Base-by-base conservation (phyloP, 75 land plant genomes). In the Sequoia sempervirens region DNA sequence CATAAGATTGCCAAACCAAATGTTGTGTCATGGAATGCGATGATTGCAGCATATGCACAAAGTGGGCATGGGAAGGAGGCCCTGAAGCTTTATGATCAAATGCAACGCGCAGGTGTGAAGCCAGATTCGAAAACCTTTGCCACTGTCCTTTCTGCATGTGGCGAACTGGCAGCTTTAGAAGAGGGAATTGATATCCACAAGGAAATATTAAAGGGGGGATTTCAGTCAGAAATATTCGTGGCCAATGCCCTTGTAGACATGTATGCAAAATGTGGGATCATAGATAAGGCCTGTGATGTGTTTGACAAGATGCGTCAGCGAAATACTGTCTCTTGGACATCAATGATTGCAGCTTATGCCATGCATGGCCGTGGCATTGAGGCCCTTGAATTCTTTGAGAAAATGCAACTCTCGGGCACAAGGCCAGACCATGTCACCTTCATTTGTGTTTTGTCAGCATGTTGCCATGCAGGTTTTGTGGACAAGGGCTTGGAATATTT, bases 11-110 rank as follows among this genome's bases (percentile, higher is more conserved):
- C 90, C 4, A 88, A 90, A 78, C 89, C 82, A 50, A 91, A 91
- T 86, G 90, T 92, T 61, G 89, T 92, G 20, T 86, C 96, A 1
- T 94, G 94, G 94, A 94, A 92, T 86, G 88, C 94, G 12, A 92
- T 94, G 85, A 88, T 94, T 23, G 83, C 90, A 54, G 92, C 88
- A 28, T 90, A 32, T 75, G 90, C 90, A 47, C 91, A 91, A 54
- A 83, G 40, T n/a, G 96, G 94, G 1, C 75, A 85, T n/a, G 90
- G 88, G 41, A 89, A 91, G 82, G 90, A 91, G 32, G 86, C 92
- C n/a, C 85, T 92, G 61, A 86, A 89, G 82, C 83, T 92, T 26
- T 94, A 91, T 80, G 76, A 86, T 34, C 86, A 88, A 80, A 92
- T 94, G 96, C 87, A 83, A 36, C 50, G n/a, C n/a, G 45, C 72